These are phyloP conservation scores for Vachellia pachyceras DNA, from an alignment of 306 rosid species.

Conservation along the genomic window DNA sequence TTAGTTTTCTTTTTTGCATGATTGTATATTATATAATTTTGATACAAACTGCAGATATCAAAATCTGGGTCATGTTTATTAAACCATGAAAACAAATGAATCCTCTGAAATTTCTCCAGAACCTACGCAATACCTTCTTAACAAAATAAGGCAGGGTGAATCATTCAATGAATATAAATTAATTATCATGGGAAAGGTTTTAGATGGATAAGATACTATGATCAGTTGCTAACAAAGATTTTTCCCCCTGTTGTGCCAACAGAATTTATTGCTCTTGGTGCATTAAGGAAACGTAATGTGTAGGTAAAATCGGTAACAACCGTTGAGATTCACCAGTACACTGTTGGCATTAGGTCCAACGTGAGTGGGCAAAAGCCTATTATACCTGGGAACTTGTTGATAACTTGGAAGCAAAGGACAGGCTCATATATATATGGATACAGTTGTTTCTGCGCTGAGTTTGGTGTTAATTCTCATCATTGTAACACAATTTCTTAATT, in stretches of 20 bases:
- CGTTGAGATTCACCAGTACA: neutral
- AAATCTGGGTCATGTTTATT: neutral
- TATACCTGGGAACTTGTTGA: neutral
- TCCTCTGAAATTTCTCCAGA: too few species aligned
- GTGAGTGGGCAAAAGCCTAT: neutral
- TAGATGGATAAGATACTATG: too few species aligned
- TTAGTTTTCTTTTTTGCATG: neutral
- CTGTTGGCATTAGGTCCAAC: neutral
- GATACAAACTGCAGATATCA: neutral
- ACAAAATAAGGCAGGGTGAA: neutral
- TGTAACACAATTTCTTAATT: slow-evolving; percentile 23
- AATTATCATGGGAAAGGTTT: neutral
- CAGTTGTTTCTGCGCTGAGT: neutral
- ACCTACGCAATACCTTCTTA: too few species aligned
- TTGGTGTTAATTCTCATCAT: slow-evolving; percentile 41
- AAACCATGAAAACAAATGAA: neutral
- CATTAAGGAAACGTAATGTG: neutral
- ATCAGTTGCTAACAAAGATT: too few species aligned
- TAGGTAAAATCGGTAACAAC: neutral
- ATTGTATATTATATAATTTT: neutral
- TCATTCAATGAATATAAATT: neutral
- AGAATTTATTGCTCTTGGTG: neutral
- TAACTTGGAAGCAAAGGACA: slow-evolving; percentile 42
- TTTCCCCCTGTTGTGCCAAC: neutral
- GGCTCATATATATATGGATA: neutral